A percentile compares a stretch with the other conserved stretches of the same genome.
phyloP scores from a whole-genome alignment of 306 rosid species.

The Sophora flavescens region DNA sequence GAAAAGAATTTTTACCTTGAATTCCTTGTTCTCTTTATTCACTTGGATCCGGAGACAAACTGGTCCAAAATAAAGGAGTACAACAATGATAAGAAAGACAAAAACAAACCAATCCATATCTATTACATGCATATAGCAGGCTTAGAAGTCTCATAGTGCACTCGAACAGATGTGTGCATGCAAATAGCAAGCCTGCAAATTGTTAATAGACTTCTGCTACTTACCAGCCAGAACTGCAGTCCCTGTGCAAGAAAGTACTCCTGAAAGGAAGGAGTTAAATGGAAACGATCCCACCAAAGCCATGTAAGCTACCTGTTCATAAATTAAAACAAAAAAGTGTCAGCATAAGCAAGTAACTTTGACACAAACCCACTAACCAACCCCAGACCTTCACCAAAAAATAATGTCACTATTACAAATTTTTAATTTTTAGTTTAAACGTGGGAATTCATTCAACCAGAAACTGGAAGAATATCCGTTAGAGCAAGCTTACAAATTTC shows the following conservation, averaged over 20 bases:
- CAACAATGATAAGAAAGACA: conserved; percentile 36
- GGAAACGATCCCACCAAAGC: conserved; percentile 90
- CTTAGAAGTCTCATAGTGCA: conserved; percentile 3
- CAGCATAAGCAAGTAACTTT: neutral
- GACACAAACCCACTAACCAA: neutral
- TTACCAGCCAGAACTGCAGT: conserved; percentile 97
- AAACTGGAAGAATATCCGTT: conserved; percentile 17
- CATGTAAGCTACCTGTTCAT: conserved; percentile 80
- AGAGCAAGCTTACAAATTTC: conserved; percentile 15
- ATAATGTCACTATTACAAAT: neutral
- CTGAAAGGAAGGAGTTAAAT: conserved; percentile 92
- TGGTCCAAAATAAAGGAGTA: conserved; percentile 49
- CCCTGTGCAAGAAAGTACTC: conserved; percentile 85
- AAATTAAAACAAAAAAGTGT: neutral
- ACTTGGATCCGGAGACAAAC: conserved; percentile 97
- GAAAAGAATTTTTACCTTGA: conserved; percentile 66
- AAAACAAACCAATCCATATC: conserved; percentile 13
- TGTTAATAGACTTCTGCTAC: conserved; percentile 21
- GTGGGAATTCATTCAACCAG: neutral
- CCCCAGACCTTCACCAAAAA: neutral
- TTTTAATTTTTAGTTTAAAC: neutral
- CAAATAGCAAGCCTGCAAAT: neutral
- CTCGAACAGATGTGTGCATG: neutral
- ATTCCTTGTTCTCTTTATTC: conserved; percentile 92
- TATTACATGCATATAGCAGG: neutral